Evolutionary conservation across 2,329 filamentous ascomycete genomes (phyloP).

Genomic region (Botryotinia globosa): DNA sequence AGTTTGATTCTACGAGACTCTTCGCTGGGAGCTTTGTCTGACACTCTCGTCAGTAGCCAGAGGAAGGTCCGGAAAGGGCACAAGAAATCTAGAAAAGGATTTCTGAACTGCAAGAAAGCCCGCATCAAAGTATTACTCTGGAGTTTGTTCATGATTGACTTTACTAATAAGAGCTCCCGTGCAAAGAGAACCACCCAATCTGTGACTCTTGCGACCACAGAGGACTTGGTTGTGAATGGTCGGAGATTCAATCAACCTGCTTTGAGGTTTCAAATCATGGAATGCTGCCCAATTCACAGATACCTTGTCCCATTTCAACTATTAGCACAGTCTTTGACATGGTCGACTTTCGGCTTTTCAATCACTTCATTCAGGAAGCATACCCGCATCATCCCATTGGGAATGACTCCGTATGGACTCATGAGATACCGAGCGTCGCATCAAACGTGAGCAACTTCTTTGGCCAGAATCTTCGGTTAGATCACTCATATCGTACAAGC

Average conservation of each 20-base stretch:
- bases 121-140: not conserved
- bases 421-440: not conserved
- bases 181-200: not conserved
- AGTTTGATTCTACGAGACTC: not conserved
- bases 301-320: no score
- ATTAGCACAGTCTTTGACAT: no score
- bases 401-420: not conserved
- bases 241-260: not conserved
- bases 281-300: no score
- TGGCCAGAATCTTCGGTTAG: rapidly evolving
- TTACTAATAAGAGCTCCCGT: not conserved
- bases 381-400: not conserved
- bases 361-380: not conserved
- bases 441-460: not conserved
- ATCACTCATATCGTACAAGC: not conserved
- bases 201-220: not conserved
- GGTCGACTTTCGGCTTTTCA: not conserved
- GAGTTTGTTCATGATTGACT: rapidly evolving
- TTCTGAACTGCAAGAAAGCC: not conserved
- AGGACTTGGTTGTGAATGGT: not conserved
- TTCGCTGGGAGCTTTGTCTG: not conserved
- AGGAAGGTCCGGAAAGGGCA: not conserved
- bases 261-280: not conserved
- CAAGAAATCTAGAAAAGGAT: not conserved
- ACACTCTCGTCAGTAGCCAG: not conserved